Percentiles rank a stretch among this genome's conserved stretches.
These are phyloP conservation scores for Nicotiana paniculata DNA, from an alignment of 257 asterid species.

Conservation along the genomic window DNA sequence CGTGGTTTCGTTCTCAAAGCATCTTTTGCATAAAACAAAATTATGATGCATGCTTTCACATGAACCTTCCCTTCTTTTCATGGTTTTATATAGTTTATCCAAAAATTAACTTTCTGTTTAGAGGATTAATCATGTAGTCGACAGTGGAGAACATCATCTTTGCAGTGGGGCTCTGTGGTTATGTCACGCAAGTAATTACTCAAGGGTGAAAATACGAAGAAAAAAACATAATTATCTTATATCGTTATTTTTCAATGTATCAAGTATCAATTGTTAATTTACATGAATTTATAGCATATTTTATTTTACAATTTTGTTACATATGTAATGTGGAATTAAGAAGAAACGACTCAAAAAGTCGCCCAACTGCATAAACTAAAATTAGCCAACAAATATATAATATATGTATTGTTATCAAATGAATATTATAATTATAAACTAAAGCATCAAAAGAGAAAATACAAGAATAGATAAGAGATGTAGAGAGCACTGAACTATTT, in stretches of 20 bases:
- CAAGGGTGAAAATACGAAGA: neutral
- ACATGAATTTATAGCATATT: too few relatives aligned
- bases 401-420: too few relatives aligned
- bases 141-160: neutral
- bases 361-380: too few relatives aligned
- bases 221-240: neutral
- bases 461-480: too few relatives aligned
- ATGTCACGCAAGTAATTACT: neutral
- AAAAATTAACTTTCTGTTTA: neutral
- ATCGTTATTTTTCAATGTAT: too few relatives aligned
- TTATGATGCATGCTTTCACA: neutral
- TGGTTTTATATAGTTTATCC: neutral
- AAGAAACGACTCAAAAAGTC: too few relatives aligned
- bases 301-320: too few relatives aligned
- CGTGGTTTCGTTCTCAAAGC: neutral
- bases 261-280: neutral
- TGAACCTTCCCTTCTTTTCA: neutral
- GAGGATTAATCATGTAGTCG: neutral
- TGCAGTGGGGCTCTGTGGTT: neutral
- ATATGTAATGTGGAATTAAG: too few relatives aligned
- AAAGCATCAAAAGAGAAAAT: too few relatives aligned
- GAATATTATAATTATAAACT: too few relatives aligned
- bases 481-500: too few relatives aligned
- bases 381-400: too few relatives aligned
- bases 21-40: neutral